A percentile compares a stretch with the other conserved stretches of the same genome.
phyloP scores from a whole-genome alignment of 2,329 filamentous ascomycete genomes.

The Catunica adiposa region DNA sequence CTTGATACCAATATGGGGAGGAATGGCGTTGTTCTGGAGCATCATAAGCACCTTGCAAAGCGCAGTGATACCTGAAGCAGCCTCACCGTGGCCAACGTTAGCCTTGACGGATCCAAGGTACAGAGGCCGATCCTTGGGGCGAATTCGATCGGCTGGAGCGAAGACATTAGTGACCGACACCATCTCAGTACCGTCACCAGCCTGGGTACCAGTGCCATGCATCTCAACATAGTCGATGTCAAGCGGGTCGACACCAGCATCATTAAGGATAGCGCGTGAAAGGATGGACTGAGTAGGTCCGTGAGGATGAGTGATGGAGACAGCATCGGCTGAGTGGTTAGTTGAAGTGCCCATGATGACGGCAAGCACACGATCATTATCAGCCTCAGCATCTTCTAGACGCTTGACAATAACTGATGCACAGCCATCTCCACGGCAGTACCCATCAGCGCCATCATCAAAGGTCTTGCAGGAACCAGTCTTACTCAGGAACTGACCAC shows the following conservation, averaged over 20 bases:
- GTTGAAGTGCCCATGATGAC: constrained; percentile 60
- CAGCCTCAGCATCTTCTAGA: constrained; percentile 58
- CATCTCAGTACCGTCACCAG: constrained; percentile 72
- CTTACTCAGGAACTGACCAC: constrained; percentile 63
- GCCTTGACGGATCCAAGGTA: constrained; percentile 47
- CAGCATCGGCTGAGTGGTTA: constrained; percentile 66
- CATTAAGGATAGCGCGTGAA: constrained; percentile 52
- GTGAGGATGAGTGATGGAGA: constrained; percentile 73
- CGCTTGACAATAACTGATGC: constrained; percentile 64
- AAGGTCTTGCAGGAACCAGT: constrained; percentile 66
- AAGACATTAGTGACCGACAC: constrained; percentile 48
- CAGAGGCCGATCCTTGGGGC: constrained; percentile 34
- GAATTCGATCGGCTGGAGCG: constrained; percentile 30
- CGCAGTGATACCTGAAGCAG: constrained; percentile 44
- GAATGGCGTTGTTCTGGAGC: constrained; percentile 45
- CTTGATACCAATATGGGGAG: constrained; percentile 53
- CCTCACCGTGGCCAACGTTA: constrained; percentile 47
- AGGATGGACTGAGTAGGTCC: constrained; percentile 57
- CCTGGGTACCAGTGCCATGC: constrained; percentile 79
- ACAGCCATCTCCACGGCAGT: constrained; percentile 64
- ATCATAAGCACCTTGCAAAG: constrained; percentile 49
- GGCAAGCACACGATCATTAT: constrained; percentile 62
- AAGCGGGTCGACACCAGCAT: constrained; percentile 57
- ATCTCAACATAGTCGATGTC: constrained; percentile 76
- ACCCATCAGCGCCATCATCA: constrained; percentile 65